A percentile compares a stretch with the other conserved stretches of the same genome.
Evolutionary conservation across 257 asterid species (phyloP).

Genomic region (Salvia rosmarinus): DNA sequence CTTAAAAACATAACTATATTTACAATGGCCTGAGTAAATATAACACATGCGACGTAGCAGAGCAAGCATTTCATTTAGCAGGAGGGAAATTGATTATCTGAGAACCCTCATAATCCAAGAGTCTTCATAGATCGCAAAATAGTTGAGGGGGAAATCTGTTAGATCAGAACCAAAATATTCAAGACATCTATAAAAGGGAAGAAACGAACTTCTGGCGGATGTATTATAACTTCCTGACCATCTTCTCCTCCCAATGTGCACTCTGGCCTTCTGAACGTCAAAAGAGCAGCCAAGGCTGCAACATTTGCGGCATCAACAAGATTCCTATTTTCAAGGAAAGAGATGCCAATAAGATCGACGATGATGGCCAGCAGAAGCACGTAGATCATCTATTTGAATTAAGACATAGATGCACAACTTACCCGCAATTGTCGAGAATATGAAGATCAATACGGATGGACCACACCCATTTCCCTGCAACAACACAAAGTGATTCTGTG

Average conservation of each 20-base stretch:
- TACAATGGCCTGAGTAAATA: neutral
- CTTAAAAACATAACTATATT: neutral
- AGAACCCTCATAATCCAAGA: slow-evolving; percentile 9
- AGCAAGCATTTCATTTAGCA: neutral
- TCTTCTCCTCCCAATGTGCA: slow-evolving; percentile 88
- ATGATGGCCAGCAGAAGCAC: slow-evolving; percentile 11
- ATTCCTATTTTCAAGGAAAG: slow-evolving; percentile 54
- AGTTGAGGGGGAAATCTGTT: no score
- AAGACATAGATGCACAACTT: slow-evolving; percentile 36
- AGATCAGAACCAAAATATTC: neutral
- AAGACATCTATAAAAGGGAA: slow-evolving; percentile 20
- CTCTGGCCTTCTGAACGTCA: slow-evolving; percentile 90
- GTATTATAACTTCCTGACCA: slow-evolving; percentile 77
- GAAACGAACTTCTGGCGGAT: slow-evolving; percentile 76
- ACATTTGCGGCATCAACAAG: slow-evolving; percentile 95
- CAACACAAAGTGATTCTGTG: slow-evolving; percentile 93
- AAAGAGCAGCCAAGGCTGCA: slow-evolving; percentile 94
- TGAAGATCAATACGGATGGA: slow-evolving; percentile 90
- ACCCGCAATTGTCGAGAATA: slow-evolving; percentile 95
- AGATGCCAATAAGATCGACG: slow-evolving; percentile 23
- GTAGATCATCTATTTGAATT: slow-evolving; percentile 12
- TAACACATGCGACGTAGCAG: slow-evolving; percentile 20
- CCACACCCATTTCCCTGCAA: slow-evolving; percentile 95
- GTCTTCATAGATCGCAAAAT: slow-evolving; percentile 16
- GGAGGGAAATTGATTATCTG: slow-evolving; percentile 15